Base-by-base conservation (phyloP, 2,329 filamentous ascomycete species). In the Hypoxylon sp. region DNA sequence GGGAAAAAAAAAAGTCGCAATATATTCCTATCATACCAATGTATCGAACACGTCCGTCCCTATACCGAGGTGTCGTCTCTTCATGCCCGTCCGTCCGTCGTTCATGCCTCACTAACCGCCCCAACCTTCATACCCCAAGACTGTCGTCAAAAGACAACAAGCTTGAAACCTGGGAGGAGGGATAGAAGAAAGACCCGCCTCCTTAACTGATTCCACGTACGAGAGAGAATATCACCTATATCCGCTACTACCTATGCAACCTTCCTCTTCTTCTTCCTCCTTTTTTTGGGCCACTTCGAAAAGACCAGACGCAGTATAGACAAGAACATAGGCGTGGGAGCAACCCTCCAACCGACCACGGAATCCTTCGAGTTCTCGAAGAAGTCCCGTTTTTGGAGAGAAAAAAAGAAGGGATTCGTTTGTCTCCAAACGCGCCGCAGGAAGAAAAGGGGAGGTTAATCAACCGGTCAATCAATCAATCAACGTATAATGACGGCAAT, bases 11-110 rank as follows among this genome's bases (percentile, higher is more conserved):
- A 60, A 60, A 48, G 21, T 21, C 45, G 32, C 36, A 60, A 60
- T 63, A 63, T 67, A 63, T 63, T 63, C 60, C 53, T 67, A 63
- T 67, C 55, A 41, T 56, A 52, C 41, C 43, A 59, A 32, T 36
- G 56, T 62, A 62, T 45, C 45, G 36, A 50, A 14, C 56, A 32
- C 30, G 23, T 28, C 28, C 41, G 19, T 11, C 28, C 30, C 13
- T 38, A 25, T 34, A 19, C 41, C 49, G 17, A 6, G 25, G 30
- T 28, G n/a, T 46, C 38, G 45, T 52, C 28, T 38, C 34, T 38
- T 45, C 32, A 43, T 52, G 10, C 13, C 21, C 45, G 46, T 38
- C 23, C 53, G 41, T 52, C 41, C 48, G 19, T 17, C 46, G 13
- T 46, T 2, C 23, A 59, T 21, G 28, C 45, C 51, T 38, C 23